These are phyloP conservation scores for Platanthera zijinensis DNA, from an alignment of 106 monocot genomes.

Conservation along the genomic window DNA sequence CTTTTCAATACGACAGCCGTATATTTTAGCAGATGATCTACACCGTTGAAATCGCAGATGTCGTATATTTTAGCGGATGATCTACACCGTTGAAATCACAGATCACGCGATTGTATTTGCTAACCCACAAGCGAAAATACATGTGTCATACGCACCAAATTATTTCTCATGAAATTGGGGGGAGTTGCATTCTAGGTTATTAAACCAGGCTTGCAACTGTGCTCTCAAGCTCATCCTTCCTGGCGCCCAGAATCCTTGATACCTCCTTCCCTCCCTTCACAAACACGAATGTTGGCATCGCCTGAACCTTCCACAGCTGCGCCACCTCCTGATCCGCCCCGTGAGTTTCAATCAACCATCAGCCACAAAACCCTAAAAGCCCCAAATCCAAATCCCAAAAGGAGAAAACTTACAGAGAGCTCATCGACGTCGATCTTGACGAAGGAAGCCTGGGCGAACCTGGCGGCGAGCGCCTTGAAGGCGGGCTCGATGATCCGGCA, in stretches of 20 bases:
- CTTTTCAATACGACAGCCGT: too few relatives aligned
- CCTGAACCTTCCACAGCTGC: conserved; percentile 62
- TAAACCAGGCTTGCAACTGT: conserved; percentile 25
- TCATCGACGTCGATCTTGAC: conserved; percentile 74
- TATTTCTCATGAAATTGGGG: neutral
- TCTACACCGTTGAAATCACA: too few relatives aligned
- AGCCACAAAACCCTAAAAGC: neutral
- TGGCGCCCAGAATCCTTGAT: conserved; percentile 51
- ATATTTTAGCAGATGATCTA: too few relatives aligned
- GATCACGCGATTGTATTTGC: too few relatives aligned
- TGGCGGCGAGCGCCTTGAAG: conserved; percentile 38
- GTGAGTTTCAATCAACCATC: neutral
- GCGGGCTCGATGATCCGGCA: conserved; percentile 66
- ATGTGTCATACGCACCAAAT: too few relatives aligned
- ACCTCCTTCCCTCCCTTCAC: conserved; percentile 55
- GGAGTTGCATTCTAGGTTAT: neutral
- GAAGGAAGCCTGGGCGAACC: conserved; percentile 44
- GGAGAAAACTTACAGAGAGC: conserved; percentile 31
- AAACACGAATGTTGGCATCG: conserved; percentile 80
- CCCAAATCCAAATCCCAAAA: neutral
- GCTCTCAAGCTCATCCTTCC: conserved; percentile 48
- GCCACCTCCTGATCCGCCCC: conserved; percentile 40
- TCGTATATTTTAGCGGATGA: too few relatives aligned
- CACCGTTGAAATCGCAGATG: too few relatives aligned
- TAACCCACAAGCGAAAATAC: too few relatives aligned